phyloP scores from a whole-genome alignment of 2,329 filamentous ascomycete species.

The Fusarium udum region DNA sequence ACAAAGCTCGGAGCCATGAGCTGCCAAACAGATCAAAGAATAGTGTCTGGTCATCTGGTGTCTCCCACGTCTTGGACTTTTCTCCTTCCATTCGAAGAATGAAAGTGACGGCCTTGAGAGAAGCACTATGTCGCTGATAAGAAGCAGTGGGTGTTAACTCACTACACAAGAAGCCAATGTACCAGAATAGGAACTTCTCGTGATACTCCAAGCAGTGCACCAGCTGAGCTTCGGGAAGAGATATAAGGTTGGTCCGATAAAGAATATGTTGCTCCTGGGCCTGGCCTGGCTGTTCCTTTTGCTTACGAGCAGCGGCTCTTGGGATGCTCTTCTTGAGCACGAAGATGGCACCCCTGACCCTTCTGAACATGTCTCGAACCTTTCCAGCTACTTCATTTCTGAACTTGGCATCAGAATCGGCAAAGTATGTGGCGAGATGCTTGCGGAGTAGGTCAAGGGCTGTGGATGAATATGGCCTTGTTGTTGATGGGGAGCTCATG shows the following conservation, averaged over 20 bases:
- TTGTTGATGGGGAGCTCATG: slow-evolving; percentile 77
- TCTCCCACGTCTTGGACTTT: slow-evolving; percentile 52
- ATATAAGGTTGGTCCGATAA: slow-evolving; percentile 53
- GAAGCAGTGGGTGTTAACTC: slow-evolving; percentile 85
- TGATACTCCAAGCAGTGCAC: slow-evolving; percentile 59
- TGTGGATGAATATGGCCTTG: slow-evolving; percentile 72
- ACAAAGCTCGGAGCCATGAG: slow-evolving; percentile 69
- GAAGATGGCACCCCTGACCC: slow-evolving; percentile 74
- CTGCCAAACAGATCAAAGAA: slow-evolving; percentile 56
- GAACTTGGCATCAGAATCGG: slow-evolving; percentile 87
- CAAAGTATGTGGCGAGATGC: slow-evolving; percentile 76
- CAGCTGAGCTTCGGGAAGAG: slow-evolving; percentile 51
- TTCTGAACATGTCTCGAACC: slow-evolving; percentile 79
- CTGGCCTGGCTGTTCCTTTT: slow-evolving; percentile 44
- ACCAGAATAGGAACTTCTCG: slow-evolving; percentile 76
- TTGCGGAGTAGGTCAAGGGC: slow-evolving; percentile 70
- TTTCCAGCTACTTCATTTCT: slow-evolving; percentile 82
- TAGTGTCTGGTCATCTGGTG: slow-evolving; percentile 50
- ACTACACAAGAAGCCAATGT: slow-evolving; percentile 73
- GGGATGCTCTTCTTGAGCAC: slow-evolving; percentile 60
- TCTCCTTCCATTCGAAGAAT: slow-evolving; percentile 78
- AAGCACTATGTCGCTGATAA: slow-evolving; percentile 88
- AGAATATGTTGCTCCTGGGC: slow-evolving; percentile 44
- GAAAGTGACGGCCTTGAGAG: slow-evolving; percentile 74
- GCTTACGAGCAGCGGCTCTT: slow-evolving; percentile 47